Evolutionary conservation across 2,329 filamentous ascomycete species (phyloP).

Genomic region (Metarhizium brunneum): DNA sequence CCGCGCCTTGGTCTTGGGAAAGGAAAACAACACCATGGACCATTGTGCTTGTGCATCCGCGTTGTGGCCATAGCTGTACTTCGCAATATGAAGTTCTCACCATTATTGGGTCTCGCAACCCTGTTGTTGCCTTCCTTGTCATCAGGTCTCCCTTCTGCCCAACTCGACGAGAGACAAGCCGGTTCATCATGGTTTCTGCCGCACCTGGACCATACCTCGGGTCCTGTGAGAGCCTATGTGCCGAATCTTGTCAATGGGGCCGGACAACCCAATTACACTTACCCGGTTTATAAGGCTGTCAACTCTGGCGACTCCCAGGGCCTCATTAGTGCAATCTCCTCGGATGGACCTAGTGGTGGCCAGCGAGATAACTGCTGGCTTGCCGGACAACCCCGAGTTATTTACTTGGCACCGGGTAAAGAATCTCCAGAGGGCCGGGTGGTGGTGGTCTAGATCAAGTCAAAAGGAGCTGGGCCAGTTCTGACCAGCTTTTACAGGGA

Average conservation of each 20-base stretch:
- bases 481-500: constrained; percentile 4
- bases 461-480: too few relatives aligned
- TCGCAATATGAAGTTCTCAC: background rate
- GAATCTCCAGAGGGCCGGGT: too few relatives aligned
- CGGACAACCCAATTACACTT: constrained; percentile 8
- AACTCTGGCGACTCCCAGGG: constrained; percentile 5
- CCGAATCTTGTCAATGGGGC: constrained; percentile 7
- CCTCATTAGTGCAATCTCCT: constrained; percentile 5
- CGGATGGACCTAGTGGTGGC: constrained; percentile 9
- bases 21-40: too few relatives aligned
- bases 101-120: background rate
- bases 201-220: constrained; percentile 12
- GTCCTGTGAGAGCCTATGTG: constrained; percentile 11
- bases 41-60: too few relatives aligned
- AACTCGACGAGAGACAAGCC: background rate
- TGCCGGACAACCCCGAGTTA: constrained; percentile 11
- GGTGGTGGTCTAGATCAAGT: too few relatives aligned
- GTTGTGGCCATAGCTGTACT: too few relatives aligned
- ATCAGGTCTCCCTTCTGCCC: background rate
- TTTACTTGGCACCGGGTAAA: constrained; percentile 12
- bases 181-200: constrained; percentile 13
- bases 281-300: constrained; percentile 11
- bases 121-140: background rate
- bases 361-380: constrained; percentile 12
- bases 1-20: too few relatives aligned